Percentiles rank a stretch among this genome's conserved stretches.
phyloP scores from a whole-genome alignment of 352 stramenopile species.

The Phytophthora pinifolia region DNA sequence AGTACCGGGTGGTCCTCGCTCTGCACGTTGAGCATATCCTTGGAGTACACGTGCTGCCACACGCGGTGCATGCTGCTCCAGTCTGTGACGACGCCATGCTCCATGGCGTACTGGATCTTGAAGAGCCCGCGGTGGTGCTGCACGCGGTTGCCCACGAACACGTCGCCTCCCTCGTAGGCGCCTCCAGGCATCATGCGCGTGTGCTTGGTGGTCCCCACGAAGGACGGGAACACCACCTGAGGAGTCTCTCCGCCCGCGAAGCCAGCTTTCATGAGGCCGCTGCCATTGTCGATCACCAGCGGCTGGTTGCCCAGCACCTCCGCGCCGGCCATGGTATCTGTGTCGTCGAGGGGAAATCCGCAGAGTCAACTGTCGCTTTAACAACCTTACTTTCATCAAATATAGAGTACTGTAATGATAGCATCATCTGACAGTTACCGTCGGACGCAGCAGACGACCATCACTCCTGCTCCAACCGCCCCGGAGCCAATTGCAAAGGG shows the following conservation, averaged over 20 bases:
- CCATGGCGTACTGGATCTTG: constrained; percentile 84
- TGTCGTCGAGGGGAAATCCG: neutral
- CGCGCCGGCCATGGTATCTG: constrained; percentile 36
- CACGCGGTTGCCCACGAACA: constrained; percentile 79
- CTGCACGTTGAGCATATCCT: constrained; percentile 87
- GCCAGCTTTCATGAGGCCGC: constrained; percentile 78
- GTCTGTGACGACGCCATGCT: constrained; percentile 85
- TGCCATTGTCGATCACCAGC: constrained; percentile 88
- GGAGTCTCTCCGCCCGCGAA: constrained; percentile 80
- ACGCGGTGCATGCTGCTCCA: constrained; percentile 89
- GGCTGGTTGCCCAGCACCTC: constrained; percentile 82
- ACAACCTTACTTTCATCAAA: neutral
- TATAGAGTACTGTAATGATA: constrained; percentile 1
- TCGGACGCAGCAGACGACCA: constrained; percentile 10
- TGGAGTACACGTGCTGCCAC: constrained; percentile 89
- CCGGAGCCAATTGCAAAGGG: constrained; percentile 12
- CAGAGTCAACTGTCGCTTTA: constrained; percentile 7
- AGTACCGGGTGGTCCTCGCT: constrained; percentile 86
- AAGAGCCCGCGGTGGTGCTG: constrained; percentile 83
- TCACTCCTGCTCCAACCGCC: constrained; percentile 1
- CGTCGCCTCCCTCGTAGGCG: constrained; percentile 74
- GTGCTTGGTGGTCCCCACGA: constrained; percentile 75
- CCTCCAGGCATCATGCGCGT: constrained; percentile 82
- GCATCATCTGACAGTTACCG: neutral
- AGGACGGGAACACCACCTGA: constrained; percentile 77